phyloP scores from a whole-genome alignment of 2,329 filamentous ascomycete genomes.

The Colletotrichum siamense region DNA sequence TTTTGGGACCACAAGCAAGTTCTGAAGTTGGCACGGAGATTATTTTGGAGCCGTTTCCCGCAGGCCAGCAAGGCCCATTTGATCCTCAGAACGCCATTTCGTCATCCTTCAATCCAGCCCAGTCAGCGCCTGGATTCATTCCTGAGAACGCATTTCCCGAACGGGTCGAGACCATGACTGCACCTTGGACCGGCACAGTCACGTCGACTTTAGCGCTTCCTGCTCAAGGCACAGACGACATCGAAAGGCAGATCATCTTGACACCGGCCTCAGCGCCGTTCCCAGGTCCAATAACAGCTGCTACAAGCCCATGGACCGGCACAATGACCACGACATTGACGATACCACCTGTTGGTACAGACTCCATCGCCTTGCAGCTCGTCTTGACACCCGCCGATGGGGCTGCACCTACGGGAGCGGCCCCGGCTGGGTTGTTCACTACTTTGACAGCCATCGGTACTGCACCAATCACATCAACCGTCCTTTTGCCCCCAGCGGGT shows the following conservation, averaged over 20 bases:
- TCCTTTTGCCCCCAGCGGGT: not conserved
- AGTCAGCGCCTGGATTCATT: not conserved
- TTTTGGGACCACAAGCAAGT: not conserved
- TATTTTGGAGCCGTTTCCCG: not conserved
- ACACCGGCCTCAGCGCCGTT: not conserved
- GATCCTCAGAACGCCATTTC: not conserved
- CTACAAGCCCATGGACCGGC: not conserved
- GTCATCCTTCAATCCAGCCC: not conserved
- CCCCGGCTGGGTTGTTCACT: not conserved
- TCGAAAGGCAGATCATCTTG: not conserved
- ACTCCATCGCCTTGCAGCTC: not conserved
- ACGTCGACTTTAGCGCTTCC: not conserved
- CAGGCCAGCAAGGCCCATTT: not conserved
- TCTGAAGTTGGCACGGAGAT: not conserved
- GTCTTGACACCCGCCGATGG: not conserved
- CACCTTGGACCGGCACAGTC: not conserved
- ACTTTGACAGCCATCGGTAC: not conserved
- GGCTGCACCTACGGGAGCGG: not conserved
- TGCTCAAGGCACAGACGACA: not conserved
- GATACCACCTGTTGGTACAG: not conserved
- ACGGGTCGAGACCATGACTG: not conserved
- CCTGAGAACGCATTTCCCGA: not conserved
- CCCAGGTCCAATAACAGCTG: not conserved
- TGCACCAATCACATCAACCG: not conserved
- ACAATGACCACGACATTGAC: not conserved